Conservation (phyloP, 2,329 filamentous ascomycete genomes). For the Cladosporium sp. region DNA sequence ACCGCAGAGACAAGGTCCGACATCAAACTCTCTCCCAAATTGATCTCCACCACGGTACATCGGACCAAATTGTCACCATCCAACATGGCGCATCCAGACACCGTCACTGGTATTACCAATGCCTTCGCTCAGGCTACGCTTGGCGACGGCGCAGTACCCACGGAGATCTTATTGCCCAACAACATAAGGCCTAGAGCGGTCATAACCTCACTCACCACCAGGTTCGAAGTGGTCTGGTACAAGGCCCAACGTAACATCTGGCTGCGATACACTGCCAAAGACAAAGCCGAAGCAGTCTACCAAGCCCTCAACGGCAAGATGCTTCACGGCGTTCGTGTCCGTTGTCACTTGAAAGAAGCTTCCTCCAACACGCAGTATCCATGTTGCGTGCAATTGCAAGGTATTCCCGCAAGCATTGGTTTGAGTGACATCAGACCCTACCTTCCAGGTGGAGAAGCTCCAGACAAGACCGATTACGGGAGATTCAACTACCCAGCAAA, state of each 20-base stretch:
- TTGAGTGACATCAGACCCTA: background rate
- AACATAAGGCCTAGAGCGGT: background rate
- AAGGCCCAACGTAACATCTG: background rate
- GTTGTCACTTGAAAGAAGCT: background rate
- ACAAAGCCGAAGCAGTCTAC: background rate
- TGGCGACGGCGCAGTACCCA: background rate
- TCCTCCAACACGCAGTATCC: background rate
- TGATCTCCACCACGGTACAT: too few relatives aligned
- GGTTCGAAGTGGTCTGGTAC: constrained; percentile 1
- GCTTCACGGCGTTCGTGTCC: background rate
- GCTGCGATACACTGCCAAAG: background rate
- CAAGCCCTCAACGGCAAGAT: background rate
- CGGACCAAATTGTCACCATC: background rate
- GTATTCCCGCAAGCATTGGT: background rate
- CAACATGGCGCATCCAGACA: background rate
- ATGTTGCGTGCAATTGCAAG: background rate
- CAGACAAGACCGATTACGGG: background rate
- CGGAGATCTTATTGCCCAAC: background rate
- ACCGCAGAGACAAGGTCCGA: background rate
- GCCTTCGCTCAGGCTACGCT: background rate
- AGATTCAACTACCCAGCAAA: background rate
- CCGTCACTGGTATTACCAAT: background rate
- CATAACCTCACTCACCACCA: background rate
- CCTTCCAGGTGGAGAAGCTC: background rate
- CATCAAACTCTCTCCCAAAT: background rate